phyloP scores from a whole-genome alignment of 2,329 filamentous ascomycete genomes.

The Ophiostoma triangulosporum region DNA sequence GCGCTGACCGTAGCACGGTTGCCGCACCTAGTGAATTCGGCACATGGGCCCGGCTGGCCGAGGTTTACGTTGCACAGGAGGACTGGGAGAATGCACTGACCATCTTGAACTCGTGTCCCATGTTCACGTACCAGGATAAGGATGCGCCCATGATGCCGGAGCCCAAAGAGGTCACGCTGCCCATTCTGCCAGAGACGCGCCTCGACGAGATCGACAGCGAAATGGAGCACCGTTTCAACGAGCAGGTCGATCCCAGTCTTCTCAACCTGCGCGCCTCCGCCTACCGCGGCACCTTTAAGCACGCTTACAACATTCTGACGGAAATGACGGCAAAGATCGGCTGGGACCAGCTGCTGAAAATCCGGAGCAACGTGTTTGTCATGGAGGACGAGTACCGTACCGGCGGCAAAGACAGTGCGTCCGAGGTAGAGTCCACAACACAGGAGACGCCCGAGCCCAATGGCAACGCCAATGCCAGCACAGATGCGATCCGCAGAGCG shows the following conservation, averaged over 20 bases:
- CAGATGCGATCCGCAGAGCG: slow-evolving; percentile 60
- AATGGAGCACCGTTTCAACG: slow-evolving; percentile 63
- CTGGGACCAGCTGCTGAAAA: slow-evolving; percentile 92
- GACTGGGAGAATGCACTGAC: slow-evolving; percentile 94
- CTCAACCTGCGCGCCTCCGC: slow-evolving; percentile 73
- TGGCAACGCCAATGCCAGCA: slow-evolving; percentile 60
- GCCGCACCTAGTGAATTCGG: slow-evolving; percentile 94
- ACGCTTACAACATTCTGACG: slow-evolving; percentile 86
- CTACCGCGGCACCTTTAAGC: slow-evolving; percentile 91
- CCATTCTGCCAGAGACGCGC: slow-evolving; percentile 74
- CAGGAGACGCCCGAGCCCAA: slow-evolving; percentile 37
- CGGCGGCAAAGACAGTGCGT: slow-evolving; percentile 57
- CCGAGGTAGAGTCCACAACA: slow-evolving; percentile 23
- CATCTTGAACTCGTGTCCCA: slow-evolving; percentile 94
- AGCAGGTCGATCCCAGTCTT: slow-evolving; percentile 77
- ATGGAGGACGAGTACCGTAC: slow-evolving; percentile 98
- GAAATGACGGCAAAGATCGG: slow-evolving; percentile 95
- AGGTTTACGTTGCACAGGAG: slow-evolving; percentile 87
- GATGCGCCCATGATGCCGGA: slow-evolving; percentile 91
- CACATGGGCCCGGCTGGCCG: slow-evolving; percentile 86
- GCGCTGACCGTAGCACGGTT: slow-evolving; percentile 86
- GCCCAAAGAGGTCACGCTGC: slow-evolving; percentile 74
- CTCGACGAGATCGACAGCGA: slow-evolving; percentile 95
- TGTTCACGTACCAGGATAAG: slow-evolving; percentile 99
- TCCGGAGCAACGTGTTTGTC: slow-evolving; percentile 92